Conservation (phyloP, 805 yeast genomes). For the Suhomyces sp. region DNA sequence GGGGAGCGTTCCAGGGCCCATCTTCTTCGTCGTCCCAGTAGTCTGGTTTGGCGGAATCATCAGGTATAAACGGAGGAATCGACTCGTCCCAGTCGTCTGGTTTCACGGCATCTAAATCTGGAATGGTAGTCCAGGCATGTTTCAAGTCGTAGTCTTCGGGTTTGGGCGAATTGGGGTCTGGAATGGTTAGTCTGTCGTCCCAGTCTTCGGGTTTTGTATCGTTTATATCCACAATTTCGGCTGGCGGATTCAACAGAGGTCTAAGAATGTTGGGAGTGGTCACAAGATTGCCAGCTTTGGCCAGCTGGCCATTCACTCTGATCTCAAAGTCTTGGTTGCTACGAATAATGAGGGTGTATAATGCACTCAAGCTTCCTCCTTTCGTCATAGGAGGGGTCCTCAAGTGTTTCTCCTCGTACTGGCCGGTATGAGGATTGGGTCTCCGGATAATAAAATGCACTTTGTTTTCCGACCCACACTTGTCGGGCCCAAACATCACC, state of each 20-base stretch:
- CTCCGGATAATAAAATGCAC: conserved; percentile 73
- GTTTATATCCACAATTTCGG: conserved; percentile 50
- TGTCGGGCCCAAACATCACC: conserved; percentile 93
- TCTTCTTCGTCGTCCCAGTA: conserved; percentile 91
- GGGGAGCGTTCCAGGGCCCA: conserved; percentile 79
- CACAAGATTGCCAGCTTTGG: conserved; percentile 64
- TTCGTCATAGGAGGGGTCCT: conserved; percentile 65
- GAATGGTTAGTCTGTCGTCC: conserved; percentile 67
- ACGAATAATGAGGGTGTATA: conserved; percentile 75
- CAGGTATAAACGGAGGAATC: conserved; percentile 54
- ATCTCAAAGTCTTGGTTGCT: conserved; percentile 71
- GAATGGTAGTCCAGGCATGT: conserved; percentile 54
- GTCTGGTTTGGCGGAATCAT: conserved; percentile 65
- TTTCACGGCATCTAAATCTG: conserved; percentile 62
- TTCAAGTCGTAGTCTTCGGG: conserved; percentile 86
- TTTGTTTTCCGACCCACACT: conserved; percentile 77
- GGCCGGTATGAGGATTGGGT: conserved; percentile 51
- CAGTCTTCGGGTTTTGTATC: conserved; percentile 75
- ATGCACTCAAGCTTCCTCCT: conserved; percentile 51
- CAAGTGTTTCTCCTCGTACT: conserved; percentile 67
- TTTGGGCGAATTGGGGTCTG: conserved; percentile 66
- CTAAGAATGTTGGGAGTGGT: conserved; percentile 48
- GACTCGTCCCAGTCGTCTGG: conserved; percentile 83
- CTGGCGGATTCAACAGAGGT: conserved; percentile 71
- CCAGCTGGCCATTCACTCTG: conserved; percentile 76